Evolutionary conservation across 768 basidiomycete species (phyloP).

Genomic region (Gloeophyllum trabeum): DNA sequence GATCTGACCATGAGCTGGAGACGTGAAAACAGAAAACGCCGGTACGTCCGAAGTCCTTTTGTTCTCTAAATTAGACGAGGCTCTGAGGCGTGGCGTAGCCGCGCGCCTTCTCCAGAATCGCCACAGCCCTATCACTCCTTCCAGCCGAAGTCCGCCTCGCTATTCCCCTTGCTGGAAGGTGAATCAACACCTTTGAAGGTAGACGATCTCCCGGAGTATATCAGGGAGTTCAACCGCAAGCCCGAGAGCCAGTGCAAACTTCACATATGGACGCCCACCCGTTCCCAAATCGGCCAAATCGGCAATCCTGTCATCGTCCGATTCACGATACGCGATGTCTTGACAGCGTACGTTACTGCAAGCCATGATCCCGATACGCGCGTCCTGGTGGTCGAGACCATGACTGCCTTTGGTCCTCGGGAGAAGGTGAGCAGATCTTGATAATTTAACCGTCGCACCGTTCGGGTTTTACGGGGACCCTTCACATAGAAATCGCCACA

Average conservation of each 20-base stretch:
- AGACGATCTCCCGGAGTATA: conserved; percentile 38
- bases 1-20: conserved; percentile 34
- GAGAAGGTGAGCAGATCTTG: conserved; percentile 43
- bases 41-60: conserved; percentile 26
- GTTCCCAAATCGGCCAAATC: conserved; percentile 4
- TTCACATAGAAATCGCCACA: conserved; percentile 47
- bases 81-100: too few relatives aligned
- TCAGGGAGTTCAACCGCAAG: conserved; percentile 43
- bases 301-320: conserved; percentile 35
- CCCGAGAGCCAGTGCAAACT: conserved; percentile 29
- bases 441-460: too few relatives aligned
- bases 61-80: background rate
- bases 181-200: conserved; percentile 26
- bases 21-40: conserved; percentile 42
- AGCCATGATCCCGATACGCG: conserved; percentile 19
- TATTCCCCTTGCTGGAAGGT: conserved; percentile 31
- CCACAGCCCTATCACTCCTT: conserved; percentile 44
- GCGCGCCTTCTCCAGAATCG: conserved; percentile 44
- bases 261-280: conserved; percentile 38
- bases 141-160: conserved; percentile 24
- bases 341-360: conserved; percentile 52
- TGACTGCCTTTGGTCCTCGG: conserved; percentile 63
- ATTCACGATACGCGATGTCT: conserved; percentile 51
- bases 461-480: too few relatives aligned
- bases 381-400: conserved; percentile 43